These are phyloP conservation scores for Leptosphaerulina australis DNA, from an alignment of 2,329 filamentous ascomycete species.

Conservation along the genomic window DNA sequence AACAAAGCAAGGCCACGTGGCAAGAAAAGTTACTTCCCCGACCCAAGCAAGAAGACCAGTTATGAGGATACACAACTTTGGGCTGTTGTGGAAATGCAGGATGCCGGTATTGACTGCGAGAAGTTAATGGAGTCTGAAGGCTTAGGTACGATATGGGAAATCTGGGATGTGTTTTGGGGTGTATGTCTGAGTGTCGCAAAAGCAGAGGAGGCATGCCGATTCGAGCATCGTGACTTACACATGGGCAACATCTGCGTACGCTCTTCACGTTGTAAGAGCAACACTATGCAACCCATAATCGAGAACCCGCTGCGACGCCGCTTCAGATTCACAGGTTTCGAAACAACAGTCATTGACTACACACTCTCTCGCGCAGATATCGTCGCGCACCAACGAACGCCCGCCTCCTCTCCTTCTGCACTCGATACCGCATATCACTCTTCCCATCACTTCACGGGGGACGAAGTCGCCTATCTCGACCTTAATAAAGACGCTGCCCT, in stretches of 20 bases:
- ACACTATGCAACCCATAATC: conserved; percentile 40
- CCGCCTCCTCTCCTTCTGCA: conserved; percentile 20
- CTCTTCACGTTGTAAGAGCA: conserved; percentile 30
- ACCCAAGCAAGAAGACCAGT: conserved; percentile 60
- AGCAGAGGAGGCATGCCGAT: conserved; percentile 64
- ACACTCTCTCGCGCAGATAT: conserved; percentile 68
- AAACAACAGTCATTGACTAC: conserved; percentile 71
- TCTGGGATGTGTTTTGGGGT: conserved; percentile 71
- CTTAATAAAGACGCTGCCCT: conserved; percentile 52
- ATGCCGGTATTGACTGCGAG: conserved; percentile 64
- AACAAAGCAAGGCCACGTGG: conserved; percentile 52
- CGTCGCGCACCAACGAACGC: conserved; percentile 17
- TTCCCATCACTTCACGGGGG: conserved; percentile 2
- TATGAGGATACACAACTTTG: conserved; percentile 64
- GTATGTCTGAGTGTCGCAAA: conserved; percentile 66
- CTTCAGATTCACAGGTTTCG: conserved; percentile 60
- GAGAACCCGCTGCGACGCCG: conserved; percentile 47
- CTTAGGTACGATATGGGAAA: conserved; percentile 50
- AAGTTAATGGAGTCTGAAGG: conserved; percentile 46
- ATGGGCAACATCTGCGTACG: conserved; percentile 69
- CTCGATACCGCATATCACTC: conserved; percentile 8
- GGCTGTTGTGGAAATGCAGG: conserved; percentile 70
- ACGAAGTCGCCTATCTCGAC: conserved; percentile 53
- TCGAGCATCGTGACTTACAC: conserved; percentile 71
- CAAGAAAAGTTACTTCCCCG: conserved; percentile 60